phyloP scores from a whole-genome alignment of 306 rosid genomes.

The Ormosia emarginata region DNA sequence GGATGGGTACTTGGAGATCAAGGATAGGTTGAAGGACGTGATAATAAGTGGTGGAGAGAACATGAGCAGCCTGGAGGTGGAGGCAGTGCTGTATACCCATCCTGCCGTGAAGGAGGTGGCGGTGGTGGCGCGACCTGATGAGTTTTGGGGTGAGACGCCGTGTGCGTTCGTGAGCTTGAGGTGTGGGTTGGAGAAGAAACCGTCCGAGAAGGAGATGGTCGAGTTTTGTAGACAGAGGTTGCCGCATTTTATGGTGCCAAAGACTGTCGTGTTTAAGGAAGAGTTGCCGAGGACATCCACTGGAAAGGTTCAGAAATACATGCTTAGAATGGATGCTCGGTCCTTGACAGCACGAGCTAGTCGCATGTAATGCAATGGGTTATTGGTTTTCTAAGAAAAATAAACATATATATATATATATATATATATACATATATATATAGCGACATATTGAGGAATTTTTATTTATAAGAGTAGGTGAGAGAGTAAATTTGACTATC shows the following conservation, averaged over 20 bases:
- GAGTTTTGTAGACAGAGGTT: slow-evolving; percentile 50
- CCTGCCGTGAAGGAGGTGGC: slow-evolving; percentile 54
- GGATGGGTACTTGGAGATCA: slow-evolving; percentile 61
- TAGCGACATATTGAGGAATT: no score
- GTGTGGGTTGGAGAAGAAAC: slow-evolving; percentile 9
- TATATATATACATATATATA: no score
- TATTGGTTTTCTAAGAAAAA: no score
- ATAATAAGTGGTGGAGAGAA: slow-evolving; percentile 75
- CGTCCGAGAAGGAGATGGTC: slow-evolving; percentile 49
- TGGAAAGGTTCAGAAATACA: slow-evolving; percentile 60
- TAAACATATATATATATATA: no score
- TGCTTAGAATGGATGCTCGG: slow-evolving; percentile 47
- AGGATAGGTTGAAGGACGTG: slow-evolving; percentile 59
- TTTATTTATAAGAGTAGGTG: no score
- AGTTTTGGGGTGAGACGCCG: slow-evolving; percentile 73
- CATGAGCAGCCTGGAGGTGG: slow-evolving; percentile 70
- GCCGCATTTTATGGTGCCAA: slow-evolving; percentile 74
- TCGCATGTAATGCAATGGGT: slow-evolving; percentile 1
- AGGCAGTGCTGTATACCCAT: slow-evolving; percentile 46
- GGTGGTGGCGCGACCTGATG: slow-evolving; percentile 62
- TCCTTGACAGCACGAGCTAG: not conserved
- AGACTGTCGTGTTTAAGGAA: slow-evolving; percentile 61
- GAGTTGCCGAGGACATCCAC: slow-evolving; percentile 61
- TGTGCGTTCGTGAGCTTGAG: slow-evolving; percentile 60
- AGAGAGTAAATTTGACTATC: no score